phyloP scores from a whole-genome alignment of 331 rosid genomes.

The Pyracantha coccinea region DNA sequence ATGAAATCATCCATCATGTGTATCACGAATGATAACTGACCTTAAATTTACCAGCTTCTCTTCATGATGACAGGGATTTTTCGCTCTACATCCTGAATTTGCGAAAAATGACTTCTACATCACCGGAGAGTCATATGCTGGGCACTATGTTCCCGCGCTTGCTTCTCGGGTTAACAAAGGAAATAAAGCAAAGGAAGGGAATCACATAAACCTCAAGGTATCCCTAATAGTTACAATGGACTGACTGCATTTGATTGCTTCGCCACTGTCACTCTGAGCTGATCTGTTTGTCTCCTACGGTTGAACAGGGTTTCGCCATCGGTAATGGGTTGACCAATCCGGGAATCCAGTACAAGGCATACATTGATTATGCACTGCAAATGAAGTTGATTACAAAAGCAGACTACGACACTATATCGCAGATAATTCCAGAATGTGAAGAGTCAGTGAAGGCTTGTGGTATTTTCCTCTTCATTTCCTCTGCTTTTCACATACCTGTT shows the following conservation, averaged over 20 bases:
- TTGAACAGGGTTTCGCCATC: constrained; percentile 79
- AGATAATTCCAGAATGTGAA: constrained; percentile 50
- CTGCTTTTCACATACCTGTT: background rate
- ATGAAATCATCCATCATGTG: too few relatives aligned
- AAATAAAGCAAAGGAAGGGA: constrained; percentile 79
- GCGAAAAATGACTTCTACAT: constrained; percentile 71
- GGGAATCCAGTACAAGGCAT: constrained; percentile 71
- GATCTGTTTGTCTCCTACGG: background rate
- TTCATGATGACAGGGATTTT: constrained; percentile 55
- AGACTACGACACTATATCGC: constrained; percentile 40
- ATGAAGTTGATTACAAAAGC: constrained; percentile 46
- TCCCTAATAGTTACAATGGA: background rate
- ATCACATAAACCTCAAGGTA: constrained; percentile 73
- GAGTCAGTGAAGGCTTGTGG: constrained; percentile 51
- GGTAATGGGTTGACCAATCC: constrained; percentile 95
- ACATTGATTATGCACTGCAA: constrained; percentile 64
- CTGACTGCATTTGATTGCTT: background rate
- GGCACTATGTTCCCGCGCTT: constrained; percentile 92
- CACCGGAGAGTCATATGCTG: constrained; percentile 95
- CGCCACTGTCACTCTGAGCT: background rate
- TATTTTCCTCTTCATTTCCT: constrained; percentile 12
- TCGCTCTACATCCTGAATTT: constrained; percentile 55
- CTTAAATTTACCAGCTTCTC: background rate
- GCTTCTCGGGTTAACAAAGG: constrained; percentile 79
- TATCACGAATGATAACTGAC: background rate